A percentile compares a stretch with the other conserved stretches of the same genome.
These are phyloP conservation scores for Sporisorium exsertum DNA, from an alignment of 1,284 basidiomycete genomes.

Conservation along the genomic window DNA sequence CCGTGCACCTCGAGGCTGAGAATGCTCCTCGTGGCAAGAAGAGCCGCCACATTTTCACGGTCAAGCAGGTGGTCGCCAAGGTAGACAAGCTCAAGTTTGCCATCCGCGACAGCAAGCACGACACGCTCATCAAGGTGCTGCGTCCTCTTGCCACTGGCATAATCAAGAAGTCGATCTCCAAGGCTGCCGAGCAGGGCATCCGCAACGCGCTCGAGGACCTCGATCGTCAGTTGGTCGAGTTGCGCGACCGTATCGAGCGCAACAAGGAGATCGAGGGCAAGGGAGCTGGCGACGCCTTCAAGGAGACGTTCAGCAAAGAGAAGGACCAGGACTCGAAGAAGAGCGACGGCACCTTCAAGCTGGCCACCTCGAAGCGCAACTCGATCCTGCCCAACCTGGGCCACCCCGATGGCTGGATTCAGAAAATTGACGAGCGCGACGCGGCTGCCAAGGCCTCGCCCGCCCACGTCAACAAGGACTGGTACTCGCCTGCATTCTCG, in stretches of 20 bases:
- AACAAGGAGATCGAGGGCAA: constrained; percentile 54
- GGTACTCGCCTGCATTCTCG: constrained; percentile 77
- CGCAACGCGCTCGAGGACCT: constrained; percentile 84
- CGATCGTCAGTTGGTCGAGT: constrained; percentile 85
- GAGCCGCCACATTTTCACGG: constrained; percentile 77
- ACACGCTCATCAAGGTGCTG: constrained; percentile 86
- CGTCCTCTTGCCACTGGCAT: constrained; percentile 71
- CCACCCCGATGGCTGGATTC: constrained; percentile 79
- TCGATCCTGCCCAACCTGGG: constrained; percentile 73
- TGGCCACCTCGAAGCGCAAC: constrained; percentile 63
- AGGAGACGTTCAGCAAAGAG: constrained; percentile 74
- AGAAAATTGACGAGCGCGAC: constrained; percentile 76
- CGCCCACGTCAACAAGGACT: constrained; percentile 72
- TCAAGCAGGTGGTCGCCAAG: constrained; percentile 82
- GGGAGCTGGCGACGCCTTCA: constrained; percentile 72
- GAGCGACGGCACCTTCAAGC: constrained; percentile 59
- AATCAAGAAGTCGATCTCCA: constrained; percentile 90
- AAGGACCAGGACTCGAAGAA: constrained; percentile 66
- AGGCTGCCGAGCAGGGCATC: constrained; percentile 82
- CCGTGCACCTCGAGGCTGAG: constrained; percentile 74
- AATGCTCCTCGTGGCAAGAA: constrained; percentile 70
- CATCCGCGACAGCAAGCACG: constrained; percentile 91
- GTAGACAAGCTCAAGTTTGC: constrained; percentile 87
- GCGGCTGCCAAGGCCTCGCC: constrained; percentile 70
- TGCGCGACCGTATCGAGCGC: constrained; percentile 78